These are phyloP conservation scores for Jamesozyma spencerorum DNA, from an alignment of 805 yeast species.

Conservation along the genomic window DNA sequence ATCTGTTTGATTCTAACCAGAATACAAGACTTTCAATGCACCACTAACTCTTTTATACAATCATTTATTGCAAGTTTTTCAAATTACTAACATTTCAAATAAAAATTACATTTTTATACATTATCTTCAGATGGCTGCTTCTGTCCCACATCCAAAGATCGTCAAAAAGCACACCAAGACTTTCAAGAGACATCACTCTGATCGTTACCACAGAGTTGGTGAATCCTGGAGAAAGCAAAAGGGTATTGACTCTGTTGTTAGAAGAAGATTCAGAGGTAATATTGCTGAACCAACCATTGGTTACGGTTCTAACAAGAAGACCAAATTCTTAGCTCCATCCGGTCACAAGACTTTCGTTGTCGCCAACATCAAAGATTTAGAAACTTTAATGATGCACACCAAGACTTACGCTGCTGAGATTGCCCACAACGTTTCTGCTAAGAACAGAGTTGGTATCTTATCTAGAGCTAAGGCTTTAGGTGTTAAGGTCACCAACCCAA, in stretches of 20 bases:
- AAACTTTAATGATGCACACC: constrained; percentile 91
- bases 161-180: constrained; percentile 98
- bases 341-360: constrained; percentile 98
- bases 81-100: neutral
- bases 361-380: constrained; percentile 87
- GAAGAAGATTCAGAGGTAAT: constrained; percentile 99
- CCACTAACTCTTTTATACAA: too few species aligned
- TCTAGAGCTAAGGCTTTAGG: constrained; percentile 97
- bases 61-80: too few species aligned
- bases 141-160: constrained; percentile 97
- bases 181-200: constrained; percentile 99
- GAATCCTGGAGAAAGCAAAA: constrained; percentile 99
- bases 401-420: constrained; percentile 99
- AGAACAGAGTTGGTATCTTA: constrained; percentile 93
- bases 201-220: constrained; percentile 96
- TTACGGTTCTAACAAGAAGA: constrained; percentile 99
- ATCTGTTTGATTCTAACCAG: too few species aligned
- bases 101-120: constrained; percentile 4
- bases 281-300: constrained; percentile 99
- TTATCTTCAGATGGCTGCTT: constrained; percentile 70
- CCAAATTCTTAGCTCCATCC: constrained; percentile 89
- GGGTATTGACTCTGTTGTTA: constrained; percentile 99
- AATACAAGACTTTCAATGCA: too few species aligned
- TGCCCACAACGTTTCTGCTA: constrained; percentile 96
- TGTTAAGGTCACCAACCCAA: constrained; percentile 97